These are phyloP conservation scores for Salicornia ramosissima DNA, from an alignment of 148 eudicot genomes.

Conservation along the genomic window DNA sequence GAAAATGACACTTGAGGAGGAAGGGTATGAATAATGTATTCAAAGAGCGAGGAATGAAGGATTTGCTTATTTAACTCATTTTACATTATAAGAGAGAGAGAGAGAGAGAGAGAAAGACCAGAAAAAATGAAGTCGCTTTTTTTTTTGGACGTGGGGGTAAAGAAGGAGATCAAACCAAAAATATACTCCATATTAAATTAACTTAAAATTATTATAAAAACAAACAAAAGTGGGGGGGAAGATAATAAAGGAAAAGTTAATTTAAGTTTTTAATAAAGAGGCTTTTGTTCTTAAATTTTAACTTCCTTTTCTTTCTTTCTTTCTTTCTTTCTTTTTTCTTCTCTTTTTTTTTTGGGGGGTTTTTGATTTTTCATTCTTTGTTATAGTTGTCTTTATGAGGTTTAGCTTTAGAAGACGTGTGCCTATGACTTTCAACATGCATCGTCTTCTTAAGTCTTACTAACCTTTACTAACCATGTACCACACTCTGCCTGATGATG, in stretches of 20 bases:
- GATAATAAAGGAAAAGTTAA: neutral
- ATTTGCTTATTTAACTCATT: neutral
- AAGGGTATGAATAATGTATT: neutral
- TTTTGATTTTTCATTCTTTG: neutral
- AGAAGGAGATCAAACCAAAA: neutral
- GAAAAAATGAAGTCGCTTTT: constrained; percentile 12
- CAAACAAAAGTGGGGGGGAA: neutral
- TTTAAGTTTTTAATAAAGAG: neutral
- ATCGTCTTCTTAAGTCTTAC: constrained; percentile 6
- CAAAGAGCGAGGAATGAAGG: too few species aligned
- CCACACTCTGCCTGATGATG: too few species aligned
- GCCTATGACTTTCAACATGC: constrained; percentile 3
- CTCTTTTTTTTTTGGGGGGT: too few species aligned
- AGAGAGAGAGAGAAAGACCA: neutral
- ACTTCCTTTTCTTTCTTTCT: neutral
- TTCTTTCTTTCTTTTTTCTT: neutral
- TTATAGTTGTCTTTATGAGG: constrained; percentile 10
- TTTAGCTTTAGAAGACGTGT: constrained; percentile 7
- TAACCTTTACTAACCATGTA: constrained; percentile 19
- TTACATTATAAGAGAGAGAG: constrained; percentile 4
- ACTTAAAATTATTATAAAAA: neutral
- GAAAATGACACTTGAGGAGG: constrained; percentile 75
- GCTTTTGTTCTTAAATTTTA: constrained; percentile 14
- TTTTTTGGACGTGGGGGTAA: constrained; percentile 63
- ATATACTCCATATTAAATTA: too few species aligned